These are phyloP conservation scores for Citrullus colocynthis DNA, from an alignment of 306 rosid species.

Conservation along the genomic window DNA sequence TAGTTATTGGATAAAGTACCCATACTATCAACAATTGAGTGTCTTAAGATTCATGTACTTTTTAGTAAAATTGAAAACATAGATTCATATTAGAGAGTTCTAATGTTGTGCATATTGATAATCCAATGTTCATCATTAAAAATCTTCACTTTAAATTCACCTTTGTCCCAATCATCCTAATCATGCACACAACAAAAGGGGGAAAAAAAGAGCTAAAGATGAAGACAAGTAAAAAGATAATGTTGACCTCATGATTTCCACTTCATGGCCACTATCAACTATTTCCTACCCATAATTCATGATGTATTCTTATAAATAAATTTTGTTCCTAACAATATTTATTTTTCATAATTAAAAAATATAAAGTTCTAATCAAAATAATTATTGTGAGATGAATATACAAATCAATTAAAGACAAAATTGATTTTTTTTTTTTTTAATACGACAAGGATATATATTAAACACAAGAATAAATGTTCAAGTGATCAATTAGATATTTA, in stretches of 20 bases:
- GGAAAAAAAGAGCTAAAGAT: not conserved
- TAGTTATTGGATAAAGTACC: no score
- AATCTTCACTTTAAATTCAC: not conserved
- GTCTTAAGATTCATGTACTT: no score
- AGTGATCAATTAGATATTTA: no score
- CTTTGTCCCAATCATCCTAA: not conserved
- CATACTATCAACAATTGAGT: no score
- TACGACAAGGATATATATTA: no score
- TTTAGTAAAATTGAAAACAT: no score
- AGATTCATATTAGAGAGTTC: not conserved
- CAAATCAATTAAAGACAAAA: no score
- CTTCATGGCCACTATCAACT: not conserved
- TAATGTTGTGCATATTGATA: not conserved
- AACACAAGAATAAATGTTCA: no score
- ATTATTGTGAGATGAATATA: no score
- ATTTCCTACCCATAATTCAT: not conserved
- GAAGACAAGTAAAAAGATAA: not conserved
- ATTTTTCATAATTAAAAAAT: not conserved
- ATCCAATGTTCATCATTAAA: not conserved
- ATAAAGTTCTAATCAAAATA: not conserved
- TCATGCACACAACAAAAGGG: not conserved
- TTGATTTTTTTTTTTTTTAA: no score
- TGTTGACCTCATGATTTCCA: conserved; percentile 1
- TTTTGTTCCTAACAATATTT: not conserved
- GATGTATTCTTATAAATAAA: not conserved